Conservation (phyloP, 768 basidiomycete species). For the Mrakia hoshinonis region DNA sequence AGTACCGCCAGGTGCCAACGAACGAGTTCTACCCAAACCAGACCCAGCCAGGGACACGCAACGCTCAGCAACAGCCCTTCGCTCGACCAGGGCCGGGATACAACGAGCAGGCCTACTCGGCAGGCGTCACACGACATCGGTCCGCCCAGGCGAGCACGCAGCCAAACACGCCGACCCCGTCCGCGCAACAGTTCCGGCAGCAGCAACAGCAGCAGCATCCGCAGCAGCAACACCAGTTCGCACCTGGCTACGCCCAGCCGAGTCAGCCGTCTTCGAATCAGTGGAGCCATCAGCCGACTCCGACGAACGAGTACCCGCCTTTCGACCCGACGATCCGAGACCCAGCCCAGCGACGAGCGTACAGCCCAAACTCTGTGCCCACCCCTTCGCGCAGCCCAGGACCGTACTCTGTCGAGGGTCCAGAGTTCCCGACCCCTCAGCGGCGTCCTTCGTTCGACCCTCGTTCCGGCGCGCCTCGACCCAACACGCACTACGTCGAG, state of each 20-base stretch:
- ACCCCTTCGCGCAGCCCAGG: background rate
- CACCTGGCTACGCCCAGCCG: background rate
- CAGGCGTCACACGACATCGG: background rate
- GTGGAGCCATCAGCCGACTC: background rate
- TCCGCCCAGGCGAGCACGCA: background rate
- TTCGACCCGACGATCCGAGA: background rate
- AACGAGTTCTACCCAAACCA: background rate
- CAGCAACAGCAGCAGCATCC: background rate
- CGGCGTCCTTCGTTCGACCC: slow-evolving; percentile 1
- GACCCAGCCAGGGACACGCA: background rate
- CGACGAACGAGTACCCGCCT: background rate
- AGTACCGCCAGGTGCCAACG: background rate
- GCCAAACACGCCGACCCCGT: background rate
- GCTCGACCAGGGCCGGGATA: background rate
- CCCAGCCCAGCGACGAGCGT: background rate
- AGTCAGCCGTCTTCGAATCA: background rate
- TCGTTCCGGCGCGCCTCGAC: background rate
- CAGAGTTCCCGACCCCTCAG: background rate
- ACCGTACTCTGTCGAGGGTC: background rate
- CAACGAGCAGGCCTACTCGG: background rate
- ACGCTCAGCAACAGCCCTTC: background rate
- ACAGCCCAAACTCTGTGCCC: background rate
- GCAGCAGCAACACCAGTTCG: background rate
- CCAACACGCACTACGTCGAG: background rate
- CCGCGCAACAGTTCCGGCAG: background rate